Evolutionary conservation across 179 eudicot genomes (phyloP), one percentile per base, ranked within the genome.

Genomic region (Spinacia oleracea): DNA sequence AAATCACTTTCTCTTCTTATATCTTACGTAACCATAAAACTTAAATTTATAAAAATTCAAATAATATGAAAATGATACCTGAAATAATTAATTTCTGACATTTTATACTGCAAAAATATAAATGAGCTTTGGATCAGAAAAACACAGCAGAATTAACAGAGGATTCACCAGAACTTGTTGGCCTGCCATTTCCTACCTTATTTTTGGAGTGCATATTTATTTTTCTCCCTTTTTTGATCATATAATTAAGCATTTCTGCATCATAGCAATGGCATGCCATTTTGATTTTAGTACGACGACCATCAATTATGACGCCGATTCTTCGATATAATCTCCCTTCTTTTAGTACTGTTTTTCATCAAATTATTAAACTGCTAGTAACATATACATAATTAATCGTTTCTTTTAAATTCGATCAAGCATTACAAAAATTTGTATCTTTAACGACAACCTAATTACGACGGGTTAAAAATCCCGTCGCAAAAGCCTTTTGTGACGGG

Each of bases 11-110:
- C 45, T 43, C 20, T 38, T 38, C 40, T 6, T 18, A 5, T 48
- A 48, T 23, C 74, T 79, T 76, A 83, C 85, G 83, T 83, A 32
- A 63, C 74, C 74, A 53, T 50, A 72, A 51, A 45, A 9, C 9
- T 50, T 59, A 12, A 25, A n/a, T 0, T 32, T 38, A 29, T 55
- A 25, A 3, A 63, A 20, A 46, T 62, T 76, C 29, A 63, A 18
- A 62, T 27, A 12, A 45, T 11, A 18, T n/a, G 72, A n/a, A 40
- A n/a, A 18, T 68, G 27, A 68, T 40, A 66, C 18, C 3, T 66
- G 45, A 34, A 71, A 71, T 25, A 71, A 38, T 21, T 12, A 16
- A 74, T 53, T 20, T 60, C 59, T 63, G 78, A 75, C 78, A 58
- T 27, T 63, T 3, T 60, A 10, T 6, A 1, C 77, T 74, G 78